A percentile compares a stretch with the other conserved stretches of the same genome.
These are phyloP conservation scores for Backusella tarrabulga DNA, from an alignment of 192 early-diverging fungal species.

Conservation along the genomic window DNA sequence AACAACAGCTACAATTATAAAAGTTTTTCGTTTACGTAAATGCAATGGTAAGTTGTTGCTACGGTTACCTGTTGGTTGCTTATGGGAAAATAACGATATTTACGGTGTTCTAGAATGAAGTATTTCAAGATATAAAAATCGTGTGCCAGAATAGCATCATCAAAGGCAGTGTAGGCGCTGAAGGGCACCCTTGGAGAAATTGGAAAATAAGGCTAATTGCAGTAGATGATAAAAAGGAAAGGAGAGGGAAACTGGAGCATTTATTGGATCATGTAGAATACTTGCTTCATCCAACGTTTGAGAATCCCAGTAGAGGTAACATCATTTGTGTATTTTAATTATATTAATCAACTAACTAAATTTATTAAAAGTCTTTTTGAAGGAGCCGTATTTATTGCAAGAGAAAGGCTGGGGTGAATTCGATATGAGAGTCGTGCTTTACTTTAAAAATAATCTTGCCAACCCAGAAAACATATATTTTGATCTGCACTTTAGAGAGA, in stretches of 20 bases:
- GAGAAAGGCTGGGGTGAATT: constrained; percentile 66
- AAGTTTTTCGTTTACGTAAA: background rate
- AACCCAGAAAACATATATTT: constrained; percentile 41
- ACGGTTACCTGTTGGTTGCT: background rate
- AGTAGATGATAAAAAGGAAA: constrained; percentile 40
- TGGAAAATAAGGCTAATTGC: constrained; percentile 48
- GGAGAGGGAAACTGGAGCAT: constrained; percentile 26
- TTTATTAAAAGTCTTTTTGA: constrained; percentile 35
- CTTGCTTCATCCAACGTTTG: constrained; percentile 47
- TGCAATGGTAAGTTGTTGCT: background rate
- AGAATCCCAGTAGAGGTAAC: constrained; percentile 39
- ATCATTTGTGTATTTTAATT: background rate
- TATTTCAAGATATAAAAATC: constrained; percentile 9
- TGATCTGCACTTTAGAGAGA: constrained; percentile 52
- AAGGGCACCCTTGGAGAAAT: constrained; percentile 40
- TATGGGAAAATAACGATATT: background rate
- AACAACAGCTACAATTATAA: no score
- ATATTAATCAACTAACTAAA: background rate
- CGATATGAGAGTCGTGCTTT: constrained; percentile 51
- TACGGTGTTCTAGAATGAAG: background rate
- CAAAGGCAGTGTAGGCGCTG: constrained; percentile 6
- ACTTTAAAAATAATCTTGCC: constrained; percentile 47
- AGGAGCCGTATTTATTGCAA: constrained; percentile 46
- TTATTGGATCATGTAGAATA: constrained; percentile 47
- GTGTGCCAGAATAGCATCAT: constrained; percentile 24